A percentile compares a stretch with the other conserved stretches of the same genome.
Conservation (phyloP, 1,284 basidiomycete genomes). For the Mrakiaceae sp. region DNA sequence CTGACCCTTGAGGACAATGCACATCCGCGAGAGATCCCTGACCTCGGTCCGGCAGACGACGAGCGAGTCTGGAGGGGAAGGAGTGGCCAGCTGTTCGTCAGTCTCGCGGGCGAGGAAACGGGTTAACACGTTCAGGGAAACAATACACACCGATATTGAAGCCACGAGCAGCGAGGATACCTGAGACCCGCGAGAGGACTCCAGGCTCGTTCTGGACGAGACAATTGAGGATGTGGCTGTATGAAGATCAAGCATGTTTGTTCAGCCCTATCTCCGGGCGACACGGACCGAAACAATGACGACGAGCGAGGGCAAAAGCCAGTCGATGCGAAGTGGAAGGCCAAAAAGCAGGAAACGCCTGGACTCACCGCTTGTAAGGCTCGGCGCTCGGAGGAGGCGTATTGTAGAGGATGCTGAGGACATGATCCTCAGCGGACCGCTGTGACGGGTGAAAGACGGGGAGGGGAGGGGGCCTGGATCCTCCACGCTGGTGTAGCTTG, state of each 20-base stretch:
- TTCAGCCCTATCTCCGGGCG: background rate
- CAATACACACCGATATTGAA: constrained; percentile 67
- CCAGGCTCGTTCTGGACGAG: constrained; percentile 99
- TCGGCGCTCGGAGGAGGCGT: constrained; percentile 85
- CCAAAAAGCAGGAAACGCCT: background rate
- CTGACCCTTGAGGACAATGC: constrained; percentile 90
- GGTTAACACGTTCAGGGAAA: background rate
- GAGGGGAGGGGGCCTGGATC: constrained; percentile 29
- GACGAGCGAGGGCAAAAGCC: background rate
- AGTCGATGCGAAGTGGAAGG: background rate
- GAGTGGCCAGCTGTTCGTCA: background rate
- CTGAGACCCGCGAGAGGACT: constrained; percentile 92
- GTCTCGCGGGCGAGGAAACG: background rate
- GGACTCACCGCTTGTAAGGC: constrained; percentile 79
- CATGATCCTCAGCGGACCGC: constrained; percentile 82
- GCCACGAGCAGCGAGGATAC: constrained; percentile 90
- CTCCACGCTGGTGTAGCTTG: constrained; percentile 31
- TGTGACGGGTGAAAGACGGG: constrained; percentile 29
- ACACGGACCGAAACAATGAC: background rate
- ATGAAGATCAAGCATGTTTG: background rate
- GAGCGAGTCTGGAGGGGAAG: constrained; percentile 57
- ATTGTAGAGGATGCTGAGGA: constrained; percentile 91
- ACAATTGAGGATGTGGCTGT: constrained; percentile 89
- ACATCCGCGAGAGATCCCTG: constrained; percentile 94
- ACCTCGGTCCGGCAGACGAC: constrained; percentile 98